These are phyloP conservation scores for Monosporascus sp. DNA, from an alignment of 2,329 filamentous ascomycete species.

Conservation along the genomic window DNA sequence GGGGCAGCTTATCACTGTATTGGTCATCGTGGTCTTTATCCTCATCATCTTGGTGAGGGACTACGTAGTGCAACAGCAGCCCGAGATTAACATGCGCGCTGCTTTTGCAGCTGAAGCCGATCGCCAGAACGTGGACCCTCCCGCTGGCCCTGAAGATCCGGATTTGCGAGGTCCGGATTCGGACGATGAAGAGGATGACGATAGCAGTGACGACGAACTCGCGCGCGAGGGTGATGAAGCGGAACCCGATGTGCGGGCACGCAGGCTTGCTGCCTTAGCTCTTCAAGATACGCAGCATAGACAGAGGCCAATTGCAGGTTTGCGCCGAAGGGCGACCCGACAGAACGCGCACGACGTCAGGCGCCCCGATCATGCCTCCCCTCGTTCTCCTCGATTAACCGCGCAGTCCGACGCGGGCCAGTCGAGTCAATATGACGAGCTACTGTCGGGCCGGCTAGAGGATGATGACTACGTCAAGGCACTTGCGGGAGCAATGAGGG, in stretches of 20 bases:
- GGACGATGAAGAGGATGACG: conserved; percentile 11
- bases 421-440: background rate
- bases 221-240: conserved; percentile 10
- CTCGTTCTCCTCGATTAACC: conserved; percentile 1
- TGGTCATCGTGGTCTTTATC: conserved; percentile 91
- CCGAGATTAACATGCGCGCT: conserved; percentile 77
- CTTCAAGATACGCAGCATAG: conserved; percentile 13
- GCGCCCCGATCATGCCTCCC: background rate
- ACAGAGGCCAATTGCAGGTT: conserved; percentile 21
- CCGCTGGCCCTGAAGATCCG: conserved; percentile 8
- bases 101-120: conserved; percentile 51
- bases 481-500: background rate
- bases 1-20: conserved; percentile 86
- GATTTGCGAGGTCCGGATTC: conserved; percentile 4
- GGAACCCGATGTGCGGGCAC: conserved; percentile 5
- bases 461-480: background rate
- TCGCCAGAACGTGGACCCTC: conserved; percentile 13
- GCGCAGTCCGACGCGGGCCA: background rate
- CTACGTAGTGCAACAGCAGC: conserved; percentile 98
- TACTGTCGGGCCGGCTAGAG: background rate
- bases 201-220: conserved; percentile 12
- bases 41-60: conserved; percentile 94
- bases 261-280: conserved; percentile 9
- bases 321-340: conserved; percentile 19
- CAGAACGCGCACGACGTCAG: conserved; percentile 17